Percentiles rank a stretch among this genome's conserved stretches.
phyloP scores from a whole-genome alignment of 2,329 filamentous ascomycete genomes.

The Trichoderma afroharzianum region DNA sequence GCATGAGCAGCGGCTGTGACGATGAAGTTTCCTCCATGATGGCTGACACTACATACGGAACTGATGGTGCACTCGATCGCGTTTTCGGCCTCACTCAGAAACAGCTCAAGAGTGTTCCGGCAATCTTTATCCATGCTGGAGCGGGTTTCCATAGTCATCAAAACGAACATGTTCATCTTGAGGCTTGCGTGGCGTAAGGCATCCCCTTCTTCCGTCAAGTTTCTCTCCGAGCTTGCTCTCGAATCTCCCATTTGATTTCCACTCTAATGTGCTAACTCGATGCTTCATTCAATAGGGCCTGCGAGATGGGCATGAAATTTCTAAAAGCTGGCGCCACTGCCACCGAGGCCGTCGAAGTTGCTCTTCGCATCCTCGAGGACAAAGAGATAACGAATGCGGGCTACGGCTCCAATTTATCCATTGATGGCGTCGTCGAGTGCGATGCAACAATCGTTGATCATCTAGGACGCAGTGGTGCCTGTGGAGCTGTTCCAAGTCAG shows the following conservation, averaged over 20 bases:
- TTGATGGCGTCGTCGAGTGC: constrained; percentile 88
- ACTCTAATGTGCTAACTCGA: neutral
- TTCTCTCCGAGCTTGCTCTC: neutral
- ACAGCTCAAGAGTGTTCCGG: constrained; percentile 46
- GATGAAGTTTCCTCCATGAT: constrained; percentile 40
- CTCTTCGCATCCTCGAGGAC: constrained; percentile 84
- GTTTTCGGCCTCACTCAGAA: constrained; percentile 35
- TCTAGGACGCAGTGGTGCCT: constrained; percentile 84
- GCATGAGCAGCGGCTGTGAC: constrained; percentile 30
- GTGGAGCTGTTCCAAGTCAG: constrained; percentile 85
- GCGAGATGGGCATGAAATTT: constrained; percentile 76
- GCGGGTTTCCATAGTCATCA: constrained; percentile 87
- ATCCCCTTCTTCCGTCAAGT: neutral
- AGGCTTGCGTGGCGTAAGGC: constrained; percentile 81
- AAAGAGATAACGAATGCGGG: constrained; percentile 95
- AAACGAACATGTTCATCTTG: constrained; percentile 80
- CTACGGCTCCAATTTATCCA: constrained; percentile 89
- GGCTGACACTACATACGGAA: constrained; percentile 42
- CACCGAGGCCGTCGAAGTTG: constrained; percentile 84
- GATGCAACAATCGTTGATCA: constrained; percentile 94
- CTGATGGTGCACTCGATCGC: constrained; percentile 42
- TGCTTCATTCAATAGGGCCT: constrained; percentile 56
- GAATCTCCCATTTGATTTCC: neutral
- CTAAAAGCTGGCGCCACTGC: constrained; percentile 75
- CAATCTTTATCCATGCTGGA: constrained; percentile 93